A percentile compares a stretch with the other conserved stretches of the same genome.
Evolutionary conservation across 805 yeast species (phyloP).

Genomic region (Metschnikowia matae): DNA sequence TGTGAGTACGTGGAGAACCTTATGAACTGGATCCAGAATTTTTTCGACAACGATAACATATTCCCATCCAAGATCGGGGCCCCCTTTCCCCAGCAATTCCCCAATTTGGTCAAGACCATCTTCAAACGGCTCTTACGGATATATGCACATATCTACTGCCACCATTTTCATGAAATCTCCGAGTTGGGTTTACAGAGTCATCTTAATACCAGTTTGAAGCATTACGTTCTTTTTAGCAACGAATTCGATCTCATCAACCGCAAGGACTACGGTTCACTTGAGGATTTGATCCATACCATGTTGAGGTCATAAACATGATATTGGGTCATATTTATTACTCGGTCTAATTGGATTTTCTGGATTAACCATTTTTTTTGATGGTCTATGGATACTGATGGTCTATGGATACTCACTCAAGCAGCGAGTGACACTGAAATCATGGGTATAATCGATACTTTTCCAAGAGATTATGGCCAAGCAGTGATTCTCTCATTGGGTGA

Average conservation of each 20-base stretch:
- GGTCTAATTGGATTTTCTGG: not conserved
- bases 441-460: too few relatives aligned
- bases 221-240: slow-evolving; percentile 80
- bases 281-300: slow-evolving; percentile 74
- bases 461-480: too few relatives aligned
- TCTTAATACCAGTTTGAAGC: slow-evolving; percentile 89
- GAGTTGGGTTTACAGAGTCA: slow-evolving; percentile 92
- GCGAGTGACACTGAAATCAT: too few relatives aligned
- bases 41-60: slow-evolving; percentile 82
- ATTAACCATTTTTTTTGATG: too few relatives aligned
- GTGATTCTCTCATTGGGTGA: too few relatives aligned
- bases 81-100: slow-evolving; percentile 86
- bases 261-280: slow-evolving; percentile 89
- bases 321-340: not conserved
- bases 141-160: slow-evolving; percentile 96
- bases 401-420: too few relatives aligned
- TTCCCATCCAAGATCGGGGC: slow-evolving; percentile 90
- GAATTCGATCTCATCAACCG: slow-evolving; percentile 75
- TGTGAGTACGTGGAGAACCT: slow-evolving; percentile 92
- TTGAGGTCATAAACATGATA: slow-evolving; percentile 29
- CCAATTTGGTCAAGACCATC: slow-evolving; percentile 74
- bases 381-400: too few relatives aligned
- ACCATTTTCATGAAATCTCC: slow-evolving; percentile 91
- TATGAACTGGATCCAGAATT: slow-evolving; percentile 93
- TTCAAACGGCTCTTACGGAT: slow-evolving; percentile 89